phyloP scores from a whole-genome alignment of 225 moss, liverwort and hornwort species.

The Sphagnum contortum region DNA sequence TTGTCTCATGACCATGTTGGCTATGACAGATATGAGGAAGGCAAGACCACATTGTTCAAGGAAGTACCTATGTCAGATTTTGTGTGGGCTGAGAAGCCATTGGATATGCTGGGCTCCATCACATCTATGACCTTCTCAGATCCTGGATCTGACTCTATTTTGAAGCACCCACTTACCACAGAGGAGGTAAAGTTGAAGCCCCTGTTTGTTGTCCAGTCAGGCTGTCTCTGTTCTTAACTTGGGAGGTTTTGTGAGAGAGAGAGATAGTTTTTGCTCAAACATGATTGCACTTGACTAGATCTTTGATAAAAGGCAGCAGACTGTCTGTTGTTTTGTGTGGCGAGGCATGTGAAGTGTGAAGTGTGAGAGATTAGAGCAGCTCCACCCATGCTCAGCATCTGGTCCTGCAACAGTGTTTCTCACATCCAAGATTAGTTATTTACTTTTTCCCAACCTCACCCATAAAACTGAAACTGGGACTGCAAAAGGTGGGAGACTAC shows the following conservation, averaged over 20 bases:
- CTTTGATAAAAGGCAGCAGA: too few relatives aligned
- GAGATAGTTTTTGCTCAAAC: background rate
- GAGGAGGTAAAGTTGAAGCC: slow-evolving; percentile 47
- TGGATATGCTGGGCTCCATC: slow-evolving; percentile 82
- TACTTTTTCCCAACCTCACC: too few relatives aligned
- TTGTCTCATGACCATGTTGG: background rate
- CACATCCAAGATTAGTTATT: too few relatives aligned
- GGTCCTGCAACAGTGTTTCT: too few relatives aligned
- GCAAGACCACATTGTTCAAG: slow-evolving; percentile 71
- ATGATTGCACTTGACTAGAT: too few relatives aligned
- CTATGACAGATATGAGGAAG: slow-evolving; percentile 70
- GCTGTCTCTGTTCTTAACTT: background rate
- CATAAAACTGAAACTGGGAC: too few relatives aligned
- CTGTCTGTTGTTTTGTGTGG: too few relatives aligned
- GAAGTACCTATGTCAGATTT: slow-evolving; percentile 72
- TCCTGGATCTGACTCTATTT: slow-evolving; percentile 40
- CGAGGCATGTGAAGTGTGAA: too few relatives aligned
- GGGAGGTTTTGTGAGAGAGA: too few relatives aligned
- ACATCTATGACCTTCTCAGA: slow-evolving; percentile 71
- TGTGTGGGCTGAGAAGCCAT: slow-evolving; percentile 86
- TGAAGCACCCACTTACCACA: slow-evolving; percentile 56
- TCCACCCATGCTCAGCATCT: too few relatives aligned
- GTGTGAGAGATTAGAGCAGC: too few relatives aligned
- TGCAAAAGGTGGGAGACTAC: too few relatives aligned
- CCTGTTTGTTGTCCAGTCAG: background rate